Conservation (phyloP, 2,329 filamentous ascomycete genomes). For the Scedosporium dehoogii region DNA sequence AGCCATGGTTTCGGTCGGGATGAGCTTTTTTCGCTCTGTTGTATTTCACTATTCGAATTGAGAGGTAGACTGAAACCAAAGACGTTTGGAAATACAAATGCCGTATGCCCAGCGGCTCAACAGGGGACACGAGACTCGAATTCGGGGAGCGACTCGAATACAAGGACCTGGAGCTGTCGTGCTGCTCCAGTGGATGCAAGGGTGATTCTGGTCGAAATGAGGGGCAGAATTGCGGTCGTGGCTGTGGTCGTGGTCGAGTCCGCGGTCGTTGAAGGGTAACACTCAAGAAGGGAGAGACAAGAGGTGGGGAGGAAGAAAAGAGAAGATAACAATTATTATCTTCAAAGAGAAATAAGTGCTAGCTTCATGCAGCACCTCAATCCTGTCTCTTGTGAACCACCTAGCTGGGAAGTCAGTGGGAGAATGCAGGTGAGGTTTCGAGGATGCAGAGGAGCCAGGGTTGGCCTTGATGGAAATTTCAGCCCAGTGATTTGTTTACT, state of each 20-base stretch:
- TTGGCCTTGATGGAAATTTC: neutral
- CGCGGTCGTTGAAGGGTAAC: conserved; percentile 1
- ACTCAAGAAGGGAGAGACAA: conserved; percentile 5
- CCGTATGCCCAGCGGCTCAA: neutral
- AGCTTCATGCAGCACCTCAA: too few relatives aligned
- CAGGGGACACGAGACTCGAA: too few relatives aligned
- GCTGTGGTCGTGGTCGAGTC: neutral
- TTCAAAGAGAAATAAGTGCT: neutral
- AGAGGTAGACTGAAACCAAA: neutral
- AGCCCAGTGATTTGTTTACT: neutral
- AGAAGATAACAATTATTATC: neutral
- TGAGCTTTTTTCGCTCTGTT: neutral
- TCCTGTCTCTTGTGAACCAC: too few relatives aligned
- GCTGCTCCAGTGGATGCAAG: neutral
- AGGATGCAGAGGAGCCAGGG: neutral
- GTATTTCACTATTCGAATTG: neutral
- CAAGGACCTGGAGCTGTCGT: neutral
- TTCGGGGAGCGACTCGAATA: too few relatives aligned
- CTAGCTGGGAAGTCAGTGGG: neutral
- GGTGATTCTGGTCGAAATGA: neutral
- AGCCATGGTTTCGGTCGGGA: neutral
- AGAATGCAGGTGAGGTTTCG: neutral
- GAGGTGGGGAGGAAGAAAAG: conserved; percentile 9
- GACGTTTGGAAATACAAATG: neutral
- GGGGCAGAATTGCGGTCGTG: neutral